Evolutionary conservation across 1,284 basidiomycete species (phyloP), one percentile per base, ranked within the genome.

Genomic region (Cutaneotrichosporon sp.): DNA sequence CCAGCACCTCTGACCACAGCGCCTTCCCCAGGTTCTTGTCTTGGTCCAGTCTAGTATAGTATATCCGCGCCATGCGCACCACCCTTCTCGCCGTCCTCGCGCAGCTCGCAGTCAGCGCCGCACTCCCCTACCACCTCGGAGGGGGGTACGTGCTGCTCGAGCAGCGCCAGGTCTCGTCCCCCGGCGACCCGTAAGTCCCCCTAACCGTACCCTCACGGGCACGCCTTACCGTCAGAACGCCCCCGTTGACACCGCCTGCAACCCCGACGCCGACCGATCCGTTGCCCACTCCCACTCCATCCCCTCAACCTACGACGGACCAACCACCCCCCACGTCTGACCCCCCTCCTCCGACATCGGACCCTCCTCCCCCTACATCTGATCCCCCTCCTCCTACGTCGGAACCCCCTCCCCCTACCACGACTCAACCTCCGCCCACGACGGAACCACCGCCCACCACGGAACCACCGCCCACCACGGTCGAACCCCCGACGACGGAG

Each of bases 191-290:
- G 38, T 42, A 42, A 42, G 38, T 42, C 18, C 7, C 38, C 38
- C 18, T 42, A 42, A 42, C 38, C 38, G 38, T 42, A 42, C 38
- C 38, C 38, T 42, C 38, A 42, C 38, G 38, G 38, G 38, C 38
- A 42, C 38, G 38, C 38, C 38, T 42, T 42, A 42, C 38, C 38
- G 38, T 42, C 38, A 42, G 38, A 42, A 42, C 7, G 18, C 38
- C 38, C 18, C 38, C 38, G 38, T 42, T 42, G 38, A 42, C 38
- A n/a, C 38, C 38, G 18, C 38, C 38, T 8, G 38, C 38, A 18
- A 42, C 38, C 18, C 18, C 38, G 38, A 36, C 34, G 34, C 34
- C 34, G 38, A 42, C 38, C 38, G 16, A n/a, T 42, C 18, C 18
- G 38, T 42, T 18, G 7, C 38, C 18, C n/a, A 16, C 38, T 8